Evolutionary conservation across 2,329 filamentous ascomycete species (phyloP).

Genomic region (Penicillium digitatum): DNA sequence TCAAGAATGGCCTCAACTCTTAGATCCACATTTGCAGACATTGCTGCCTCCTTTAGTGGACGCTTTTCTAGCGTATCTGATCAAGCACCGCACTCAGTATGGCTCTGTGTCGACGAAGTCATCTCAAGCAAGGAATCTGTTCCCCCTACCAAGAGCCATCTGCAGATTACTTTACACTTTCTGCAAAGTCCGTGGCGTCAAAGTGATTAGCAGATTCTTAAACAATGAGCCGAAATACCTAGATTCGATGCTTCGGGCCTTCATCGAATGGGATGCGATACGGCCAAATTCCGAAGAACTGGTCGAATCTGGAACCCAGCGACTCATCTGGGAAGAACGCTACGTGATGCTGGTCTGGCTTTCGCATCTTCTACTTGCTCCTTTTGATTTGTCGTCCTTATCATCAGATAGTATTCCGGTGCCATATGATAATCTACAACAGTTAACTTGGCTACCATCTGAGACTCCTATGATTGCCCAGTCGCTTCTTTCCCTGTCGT

Average conservation of each 20-base stretch:
- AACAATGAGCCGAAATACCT: constrained; percentile 85
- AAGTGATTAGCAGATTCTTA: constrained; percentile 85
- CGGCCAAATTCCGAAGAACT: constrained; percentile 12
- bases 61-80: constrained; percentile 67
- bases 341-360: constrained; percentile 88
- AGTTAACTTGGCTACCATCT: constrained; percentile 48
- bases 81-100: constrained; percentile 42
- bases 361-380: constrained; percentile 74
- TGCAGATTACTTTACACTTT: constrained; percentile 80
- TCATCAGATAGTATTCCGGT: constrained; percentile 51
- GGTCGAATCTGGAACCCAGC: constrained; percentile 20
- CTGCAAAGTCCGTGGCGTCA: constrained; percentile 90
- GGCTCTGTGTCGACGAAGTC: constrained; percentile 30
- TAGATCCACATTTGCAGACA: constrained; percentile 75
- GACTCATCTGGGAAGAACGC: constrained; percentile 77
- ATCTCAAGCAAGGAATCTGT: constrained; percentile 36
- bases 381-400: constrained; percentile 85
- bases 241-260: constrained; percentile 70
- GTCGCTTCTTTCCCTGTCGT: constrained; percentile 66
- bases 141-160: constrained; percentile 64
- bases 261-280: constrained; percentile 57
- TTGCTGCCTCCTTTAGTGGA: constrained; percentile 72
- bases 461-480: constrained; percentile 66
- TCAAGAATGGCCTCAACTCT: constrained; percentile 88
- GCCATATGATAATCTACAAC: constrained; percentile 32